A percentile compares a stretch with the other conserved stretches of the same genome.
Evolutionary conservation across 2,329 filamentous ascomycete genomes (phyloP).

Genomic region (Amesomyces nigricolor): DNA sequence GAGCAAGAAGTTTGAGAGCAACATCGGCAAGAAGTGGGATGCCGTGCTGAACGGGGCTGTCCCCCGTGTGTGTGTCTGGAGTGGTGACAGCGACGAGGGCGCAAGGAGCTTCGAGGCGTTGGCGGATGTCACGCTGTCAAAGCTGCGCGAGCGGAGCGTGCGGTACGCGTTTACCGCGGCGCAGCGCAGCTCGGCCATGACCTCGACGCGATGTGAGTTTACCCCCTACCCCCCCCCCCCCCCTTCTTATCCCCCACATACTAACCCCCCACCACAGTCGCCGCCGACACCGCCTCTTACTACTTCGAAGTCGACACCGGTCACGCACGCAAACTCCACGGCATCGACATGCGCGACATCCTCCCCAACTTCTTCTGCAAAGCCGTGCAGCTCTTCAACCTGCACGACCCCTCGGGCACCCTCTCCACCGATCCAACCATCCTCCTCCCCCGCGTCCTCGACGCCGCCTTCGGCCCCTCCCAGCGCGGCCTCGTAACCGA

Average conservation of each 20-base stretch:
- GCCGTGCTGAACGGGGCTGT: slow-evolving; percentile 8
- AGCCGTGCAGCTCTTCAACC: slow-evolving; percentile 25
- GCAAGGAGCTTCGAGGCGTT: slow-evolving; percentile 20
- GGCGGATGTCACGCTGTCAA: slow-evolving; percentile 15
- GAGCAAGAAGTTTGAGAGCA: slow-evolving; percentile 21
- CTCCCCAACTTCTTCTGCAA: slow-evolving; percentile 26
- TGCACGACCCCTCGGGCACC: slow-evolving; percentile 19
- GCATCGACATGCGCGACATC: slow-evolving; percentile 25
- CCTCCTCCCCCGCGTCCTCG: slow-evolving; percentile 18
- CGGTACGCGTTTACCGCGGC: slow-evolving; percentile 23
- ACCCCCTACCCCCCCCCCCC: neutral
- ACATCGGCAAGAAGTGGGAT: slow-evolving; percentile 23
- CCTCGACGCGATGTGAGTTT: slow-evolving; percentile 25
- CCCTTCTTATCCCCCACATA: neutral
- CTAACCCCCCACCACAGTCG: slow-evolving; percentile 15
- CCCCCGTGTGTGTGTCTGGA: slow-evolving; percentile 22
- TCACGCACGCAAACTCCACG: slow-evolving; percentile 25
- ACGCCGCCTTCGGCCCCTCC: slow-evolving; percentile 18
- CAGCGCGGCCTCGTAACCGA: slow-evolving; percentile 20
- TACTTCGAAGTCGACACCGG: slow-evolving; percentile 26
- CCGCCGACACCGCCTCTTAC: slow-evolving; percentile 20
- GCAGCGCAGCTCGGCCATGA: slow-evolving; percentile 21
- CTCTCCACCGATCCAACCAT: slow-evolving; percentile 7
- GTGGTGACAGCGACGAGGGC: slow-evolving; percentile 13
- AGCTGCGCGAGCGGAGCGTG: slow-evolving; percentile 18